Evolutionary conservation across 2,329 filamentous ascomycete species (phyloP), one percentile per base, ranked within the genome.

Genomic region (Colletotrichum sublineola): DNA sequence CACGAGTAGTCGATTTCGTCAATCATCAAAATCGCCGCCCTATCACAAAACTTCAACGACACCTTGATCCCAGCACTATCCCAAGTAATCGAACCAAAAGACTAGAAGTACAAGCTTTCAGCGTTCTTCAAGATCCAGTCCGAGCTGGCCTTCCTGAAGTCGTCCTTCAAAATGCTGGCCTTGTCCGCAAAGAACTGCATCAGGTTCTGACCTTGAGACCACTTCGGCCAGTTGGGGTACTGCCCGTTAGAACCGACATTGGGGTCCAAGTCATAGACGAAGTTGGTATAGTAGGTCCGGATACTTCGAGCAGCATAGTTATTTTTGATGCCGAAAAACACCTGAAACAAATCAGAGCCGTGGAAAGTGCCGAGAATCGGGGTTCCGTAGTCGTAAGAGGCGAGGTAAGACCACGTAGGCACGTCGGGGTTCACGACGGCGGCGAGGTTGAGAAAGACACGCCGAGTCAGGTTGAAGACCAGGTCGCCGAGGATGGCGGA

Each of bases 321-420:
- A 81, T 76, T 31, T 80, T 80, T 0, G 81, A 82, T 15, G 80
- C 78, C 70, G 81, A 81, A 1, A 76, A 94, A 94, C 0, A 93
- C 87, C 78, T 93, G 89, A 4, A 94, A 75, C 1, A 95, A 76
- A 75, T 96, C 93, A 1, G 87, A 89, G 15, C 82, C 92, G 79
- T 97, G 94, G 81, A 94, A 93, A 0, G 93, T 96, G 20, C 94
- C 94, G 0, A 96, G 80, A 63, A 95, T 81, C 0, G 94, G 91
- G 0, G 90, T 92, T 14, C 91, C 91, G 78, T 92, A 90, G 83
- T 92, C 81, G 82, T 95, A 96, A 0, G 90, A 91, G 0, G 91
- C 83, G 1, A 96, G 86, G 81, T 95, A 96, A 0, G 91, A 94
- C 93, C 93, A 96, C 1, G 85, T 83, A 0, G 90, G 90, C 0